phyloP scores from a whole-genome alignment of 768 basidiomycete species.

The Favolaschia claudopus region DNA sequence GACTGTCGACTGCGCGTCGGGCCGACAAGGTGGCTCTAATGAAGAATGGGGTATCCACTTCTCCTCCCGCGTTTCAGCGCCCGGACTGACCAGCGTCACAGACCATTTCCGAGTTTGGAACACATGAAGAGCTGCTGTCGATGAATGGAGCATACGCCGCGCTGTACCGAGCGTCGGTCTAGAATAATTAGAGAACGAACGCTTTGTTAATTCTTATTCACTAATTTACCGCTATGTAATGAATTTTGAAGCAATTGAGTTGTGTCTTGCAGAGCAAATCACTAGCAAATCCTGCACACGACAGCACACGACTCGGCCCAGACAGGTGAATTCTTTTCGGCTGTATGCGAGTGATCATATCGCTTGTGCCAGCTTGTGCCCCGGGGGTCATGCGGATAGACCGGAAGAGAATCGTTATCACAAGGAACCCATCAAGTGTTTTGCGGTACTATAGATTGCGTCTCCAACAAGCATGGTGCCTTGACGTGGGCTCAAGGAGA shows the following conservation, averaged over 20 bases:
- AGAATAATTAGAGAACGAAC: constrained; percentile 27
- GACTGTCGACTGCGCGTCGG: constrained; percentile 79
- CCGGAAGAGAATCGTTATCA: no score
- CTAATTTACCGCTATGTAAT: no score
- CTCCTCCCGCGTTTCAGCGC: constrained; percentile 11
- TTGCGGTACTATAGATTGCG: no score
- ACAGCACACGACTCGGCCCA: no score
- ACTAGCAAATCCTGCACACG: no score
- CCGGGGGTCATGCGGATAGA: no score
- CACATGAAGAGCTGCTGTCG: constrained; percentile 69
- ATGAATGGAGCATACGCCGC: constrained; percentile 71
- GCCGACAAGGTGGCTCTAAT: constrained; percentile 91
- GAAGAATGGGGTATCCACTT: constrained; percentile 66
- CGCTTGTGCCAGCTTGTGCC: no score
- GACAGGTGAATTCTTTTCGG: no score
- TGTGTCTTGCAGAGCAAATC: no score
- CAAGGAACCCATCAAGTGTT: no score
- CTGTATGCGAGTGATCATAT: no score
- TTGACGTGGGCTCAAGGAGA: neutral
- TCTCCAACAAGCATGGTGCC: no score
- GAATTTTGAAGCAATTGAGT: constrained; percentile 7
- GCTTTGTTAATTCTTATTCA: neutral
- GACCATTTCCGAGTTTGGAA: constrained; percentile 81
- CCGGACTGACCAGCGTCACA: constrained; percentile 38
- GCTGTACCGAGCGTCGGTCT: constrained; percentile 75